phyloP scores from a whole-genome alignment of 148 eudicot species.

The Polygonum aviculare region DNA sequence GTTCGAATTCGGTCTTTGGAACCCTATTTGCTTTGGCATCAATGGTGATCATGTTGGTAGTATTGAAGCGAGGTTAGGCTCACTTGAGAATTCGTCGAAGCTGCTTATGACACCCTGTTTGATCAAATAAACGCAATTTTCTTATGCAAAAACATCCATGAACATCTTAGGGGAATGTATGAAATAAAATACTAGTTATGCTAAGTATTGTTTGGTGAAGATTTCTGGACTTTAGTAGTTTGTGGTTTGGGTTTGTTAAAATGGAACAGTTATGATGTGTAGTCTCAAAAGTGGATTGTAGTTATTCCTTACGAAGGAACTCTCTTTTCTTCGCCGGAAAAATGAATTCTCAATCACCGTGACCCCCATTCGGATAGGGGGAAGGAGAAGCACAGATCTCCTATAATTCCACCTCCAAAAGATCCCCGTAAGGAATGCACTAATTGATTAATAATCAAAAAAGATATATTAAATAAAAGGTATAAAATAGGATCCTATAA shows the following conservation, averaged over 20 bases:
- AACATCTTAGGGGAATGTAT: neutral
- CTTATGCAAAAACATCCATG: neutral
- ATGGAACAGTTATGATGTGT: neutral
- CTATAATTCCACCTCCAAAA: no score
- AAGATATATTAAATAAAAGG: no score
- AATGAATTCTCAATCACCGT: no score
- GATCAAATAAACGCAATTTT: neutral
- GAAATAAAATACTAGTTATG: neutral
- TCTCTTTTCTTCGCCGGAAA: no score
- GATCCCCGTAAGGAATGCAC: no score
- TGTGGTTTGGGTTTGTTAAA: neutral
- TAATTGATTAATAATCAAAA: no score
- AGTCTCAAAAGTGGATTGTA: neutral
- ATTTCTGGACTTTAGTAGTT: neutral
- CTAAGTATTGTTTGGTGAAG: neutral
- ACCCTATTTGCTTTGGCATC: slow-evolving; percentile 58
- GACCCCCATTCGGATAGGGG: no score
- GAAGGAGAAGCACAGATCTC: no score
- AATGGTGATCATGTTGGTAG: slow-evolving; percentile 26
- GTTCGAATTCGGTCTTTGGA: slow-evolving; percentile 28
- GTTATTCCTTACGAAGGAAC: neutral
- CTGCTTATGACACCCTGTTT: neutral
- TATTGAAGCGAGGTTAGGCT: slow-evolving; percentile 5
- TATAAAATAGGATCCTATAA: no score
- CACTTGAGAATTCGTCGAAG: neutral